Base-by-base conservation (phyloP, 345 rosid genomes). In the Bruguiera gymnorhiza region DNA sequence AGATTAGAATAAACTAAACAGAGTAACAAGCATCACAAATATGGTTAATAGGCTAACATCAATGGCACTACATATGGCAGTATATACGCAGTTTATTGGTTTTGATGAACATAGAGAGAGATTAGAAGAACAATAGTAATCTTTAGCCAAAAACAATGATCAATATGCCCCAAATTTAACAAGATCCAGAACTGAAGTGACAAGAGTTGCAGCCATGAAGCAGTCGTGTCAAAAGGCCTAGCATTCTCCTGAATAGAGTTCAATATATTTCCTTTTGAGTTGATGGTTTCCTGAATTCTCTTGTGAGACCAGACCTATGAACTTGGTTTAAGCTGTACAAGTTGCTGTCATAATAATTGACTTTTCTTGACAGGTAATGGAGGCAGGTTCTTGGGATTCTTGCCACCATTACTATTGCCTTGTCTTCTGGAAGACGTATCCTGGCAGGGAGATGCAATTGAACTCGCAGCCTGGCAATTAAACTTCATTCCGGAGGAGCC, bases 241-340 rank as follows among this genome's bases (percentile, higher is more conserved):
- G 60, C 67, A 69, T 67, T 84, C 84, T 30, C 57, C 21, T 11
- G 70, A 80, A 52, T 66, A 80, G 50, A 60, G 69, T 52, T 73
- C 76, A 13, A 76, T 23, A 37, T 74, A 83, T 60, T 81, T 79
- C 73, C 72, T 74, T 74, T 62, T 71, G 82, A 58, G 16, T n/a
- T 9, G 70, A 68, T 65, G 24, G 13, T 51, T 73, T 83, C 34
- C 84, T 63, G 74, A 75, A 80, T 57, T 88, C 93, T 75, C 90
- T 83, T 0, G 85, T 73, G 9, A 90, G 82, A 54, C 80, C 79
- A 68, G 90, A 84, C 77, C 85, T 78, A 36, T 69, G 31, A 31
- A 83, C 73, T 66, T 76, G 81, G 72, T 67, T 77, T 39, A 78
- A n/a, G 52, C 77, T 83, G 81, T 77, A 76, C 75, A 63, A 4